These are phyloP conservation scores for Globisporangium cystogenes DNA, from an alignment of 352 stramenopile species.

Conservation along the genomic window DNA sequence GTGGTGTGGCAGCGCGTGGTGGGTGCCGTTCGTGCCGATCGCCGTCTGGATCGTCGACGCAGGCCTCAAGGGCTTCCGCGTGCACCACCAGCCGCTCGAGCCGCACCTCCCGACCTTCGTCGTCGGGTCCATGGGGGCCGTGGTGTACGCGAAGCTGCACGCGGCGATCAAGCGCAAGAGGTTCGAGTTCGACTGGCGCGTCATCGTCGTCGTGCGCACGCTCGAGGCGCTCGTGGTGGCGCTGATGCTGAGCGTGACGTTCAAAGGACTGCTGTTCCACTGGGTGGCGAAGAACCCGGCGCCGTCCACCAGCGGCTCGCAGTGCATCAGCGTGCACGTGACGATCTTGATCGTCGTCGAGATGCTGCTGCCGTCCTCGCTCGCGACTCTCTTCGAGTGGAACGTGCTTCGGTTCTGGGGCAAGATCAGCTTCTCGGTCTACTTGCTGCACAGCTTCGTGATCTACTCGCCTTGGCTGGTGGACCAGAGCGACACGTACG, in stretches of 20 bases:
- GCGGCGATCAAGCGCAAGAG: conserved; percentile 4
- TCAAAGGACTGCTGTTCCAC: conserved; percentile 20
- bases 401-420: conserved; percentile 22
- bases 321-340: conserved; percentile 18
- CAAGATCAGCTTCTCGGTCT: conserved; percentile 39
- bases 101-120: conserved; percentile 33
- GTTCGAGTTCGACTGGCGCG: conserved; percentile 12
- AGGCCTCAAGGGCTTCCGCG: conserved; percentile 14
- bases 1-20: conserved; percentile 11
- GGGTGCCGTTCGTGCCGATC: conserved; percentile 14
- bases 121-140: conserved; percentile 23
- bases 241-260: conserved; percentile 18
- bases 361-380: conserved; percentile 22
- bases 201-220: conserved; percentile 6
- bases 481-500: conserved; percentile 22
- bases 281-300: conserved; percentile 22
- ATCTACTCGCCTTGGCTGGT: conserved; percentile 16
- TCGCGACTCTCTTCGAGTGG: conserved; percentile 27
- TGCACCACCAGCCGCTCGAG: conserved; percentile 17
- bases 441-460: conserved; percentile 44
- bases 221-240: conserved; percentile 14
- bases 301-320: conserved; percentile 8
- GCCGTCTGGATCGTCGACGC: conserved; percentile 18
- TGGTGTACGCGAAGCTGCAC: conserved; percentile 20
- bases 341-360: conserved; percentile 27